Base-by-base conservation (phyloP, 768 basidiomycete genomes). In the Naganishia onofrii region DNA sequence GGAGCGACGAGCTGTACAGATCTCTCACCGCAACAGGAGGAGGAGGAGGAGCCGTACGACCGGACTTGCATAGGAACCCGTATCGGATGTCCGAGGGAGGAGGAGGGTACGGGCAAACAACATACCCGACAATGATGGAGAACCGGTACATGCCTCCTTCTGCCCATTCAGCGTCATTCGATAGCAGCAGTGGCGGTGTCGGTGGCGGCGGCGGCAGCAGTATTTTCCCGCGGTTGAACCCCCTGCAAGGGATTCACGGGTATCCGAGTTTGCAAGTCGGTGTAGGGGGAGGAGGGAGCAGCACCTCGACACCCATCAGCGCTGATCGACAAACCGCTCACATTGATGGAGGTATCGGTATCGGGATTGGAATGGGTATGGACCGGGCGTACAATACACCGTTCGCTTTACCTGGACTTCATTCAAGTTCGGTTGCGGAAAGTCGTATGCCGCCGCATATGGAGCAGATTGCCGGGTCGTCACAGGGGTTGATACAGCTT, bases 361-460 rank as follows among this genome's bases (percentile, higher is more conserved):
- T 26, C 5, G 52, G 23, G 6, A 42, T 42, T 8, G 52, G 52
- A 10, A 29, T 23, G 34, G 29, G 38, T 38, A n/a, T 29, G 38
- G 23, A 19, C 10, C 29, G 60, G 17, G 38, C 38, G 9, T 63
- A 63, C 60, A 46, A 44, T 29, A 63, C 60, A 6, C 60, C 60
- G 8, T 63, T 63, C 26, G 60, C 60, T 8, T 63, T 63, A 42
- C 60, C 60, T 4, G 60, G 60, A 26, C 15, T 63, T 0, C 57
- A 58, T 36, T 44, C 60, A n/a, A 28, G 23, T 12, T 42, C 60
- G 6, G 26, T 63, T 3, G 60, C 60, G 12, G 60, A 63, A 12
- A n/a, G 60, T n/a, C 60, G 42, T 19, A 44, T 63, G 42, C 60
- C 60, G 60, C 38, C 60, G 23, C 60, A 63, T 26, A 46, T 63